phyloP scores from a whole-genome alignment of 495 filamentous ascomycete genomes.

The Halenospora varia region DNA sequence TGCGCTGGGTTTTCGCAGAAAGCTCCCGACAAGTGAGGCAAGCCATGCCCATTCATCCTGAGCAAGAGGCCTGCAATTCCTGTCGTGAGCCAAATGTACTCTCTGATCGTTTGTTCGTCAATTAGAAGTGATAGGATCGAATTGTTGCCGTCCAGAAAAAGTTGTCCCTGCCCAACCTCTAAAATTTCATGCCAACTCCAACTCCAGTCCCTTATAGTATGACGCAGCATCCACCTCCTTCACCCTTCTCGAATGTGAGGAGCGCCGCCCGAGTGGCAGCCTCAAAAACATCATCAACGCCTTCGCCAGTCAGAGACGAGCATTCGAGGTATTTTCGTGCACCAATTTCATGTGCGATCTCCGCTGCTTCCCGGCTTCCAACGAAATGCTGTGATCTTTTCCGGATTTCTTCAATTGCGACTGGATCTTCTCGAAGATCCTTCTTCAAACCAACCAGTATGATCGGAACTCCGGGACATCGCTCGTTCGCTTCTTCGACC shows the following conservation, averaged over 20 bases:
- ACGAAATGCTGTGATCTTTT: constrained; percentile 89
- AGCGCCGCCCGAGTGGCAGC: constrained; percentile 94
- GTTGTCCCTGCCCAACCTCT: neutral
- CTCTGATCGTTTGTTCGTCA: neutral
- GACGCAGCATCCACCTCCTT: constrained; percentile 79
- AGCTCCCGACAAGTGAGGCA: neutral
- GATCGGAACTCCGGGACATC: constrained; percentile 88
- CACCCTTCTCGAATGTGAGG: constrained; percentile 84
- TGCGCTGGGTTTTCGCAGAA: neutral
- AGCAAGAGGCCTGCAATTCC: neutral
- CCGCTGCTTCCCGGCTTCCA: constrained; percentile 71
- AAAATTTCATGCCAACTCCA: constrained; percentile 7
- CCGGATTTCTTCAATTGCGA: constrained; percentile 95
- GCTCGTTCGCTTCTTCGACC: constrained; percentile 94
- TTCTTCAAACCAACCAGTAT: constrained; percentile 98
- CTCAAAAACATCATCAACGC: constrained; percentile 98
- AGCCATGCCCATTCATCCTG: neutral
- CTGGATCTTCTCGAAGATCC: constrained; percentile 90
- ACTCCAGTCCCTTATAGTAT: constrained; percentile 64
- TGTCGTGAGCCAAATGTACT: neutral
- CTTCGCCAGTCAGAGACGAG: constrained; percentile 93
- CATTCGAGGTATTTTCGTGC: constrained; percentile 97
- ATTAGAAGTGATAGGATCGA: constrained; percentile 12
- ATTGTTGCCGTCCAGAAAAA: neutral
- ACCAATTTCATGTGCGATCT: constrained; percentile 77